Conservation (phyloP, 2,329 filamentous ascomycete genomes). For the Sclerotiophoma versabilis region DNA sequence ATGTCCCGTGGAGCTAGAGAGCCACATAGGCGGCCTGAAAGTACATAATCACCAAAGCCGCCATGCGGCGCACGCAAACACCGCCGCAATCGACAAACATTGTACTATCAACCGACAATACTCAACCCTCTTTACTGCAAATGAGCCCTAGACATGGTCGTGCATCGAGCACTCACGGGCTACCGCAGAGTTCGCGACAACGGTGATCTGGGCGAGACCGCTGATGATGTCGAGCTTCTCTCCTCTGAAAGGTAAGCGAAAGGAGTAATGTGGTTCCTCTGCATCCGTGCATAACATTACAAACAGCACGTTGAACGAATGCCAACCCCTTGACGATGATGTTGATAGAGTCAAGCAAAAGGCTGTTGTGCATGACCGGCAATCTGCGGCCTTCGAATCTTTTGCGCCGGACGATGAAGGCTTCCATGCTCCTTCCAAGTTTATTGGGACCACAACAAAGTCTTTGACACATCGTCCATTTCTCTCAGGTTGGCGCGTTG, state of each 20-base stretch:
- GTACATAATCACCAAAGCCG: not conserved
- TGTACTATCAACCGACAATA: too few species aligned
- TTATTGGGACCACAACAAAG: not conserved
- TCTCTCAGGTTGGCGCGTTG: constrained; percentile 14
- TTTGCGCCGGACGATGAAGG: not conserved
- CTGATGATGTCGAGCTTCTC: constrained; percentile 4
- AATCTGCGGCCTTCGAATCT: not conserved
- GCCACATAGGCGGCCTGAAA: not conserved
- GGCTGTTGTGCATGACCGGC: not conserved
- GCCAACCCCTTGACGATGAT: not conserved
- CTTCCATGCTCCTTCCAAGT: not conserved
- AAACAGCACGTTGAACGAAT: not conserved
- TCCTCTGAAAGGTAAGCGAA: not conserved
- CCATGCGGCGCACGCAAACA: not conserved
- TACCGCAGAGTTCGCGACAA: constrained; percentile 1
- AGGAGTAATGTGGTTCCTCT: not conserved
- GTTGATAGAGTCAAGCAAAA: not conserved
- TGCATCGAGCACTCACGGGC: not conserved
- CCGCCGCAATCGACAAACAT: too few species aligned
- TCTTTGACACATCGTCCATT: not conserved
- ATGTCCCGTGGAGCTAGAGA: not conserved
- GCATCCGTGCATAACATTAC: not conserved
- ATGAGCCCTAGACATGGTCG: not conserved
- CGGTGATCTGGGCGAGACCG: not conserved
- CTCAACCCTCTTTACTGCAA: too few species aligned